Evolutionary conservation across 257 asterid genomes (phyloP).

Genomic region (Cynanchum wilfordii): DNA sequence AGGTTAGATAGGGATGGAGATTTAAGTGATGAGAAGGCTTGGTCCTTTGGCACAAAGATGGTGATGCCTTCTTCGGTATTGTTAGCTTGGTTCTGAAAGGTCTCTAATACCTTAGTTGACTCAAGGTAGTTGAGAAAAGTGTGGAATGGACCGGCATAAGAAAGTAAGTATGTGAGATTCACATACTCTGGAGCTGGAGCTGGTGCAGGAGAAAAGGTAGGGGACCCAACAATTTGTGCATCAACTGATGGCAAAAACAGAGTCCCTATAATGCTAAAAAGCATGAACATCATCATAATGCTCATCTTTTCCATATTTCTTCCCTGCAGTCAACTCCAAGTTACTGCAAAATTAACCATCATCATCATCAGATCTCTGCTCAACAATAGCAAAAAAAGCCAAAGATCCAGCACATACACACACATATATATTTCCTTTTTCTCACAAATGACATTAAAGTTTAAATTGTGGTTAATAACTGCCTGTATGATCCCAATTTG

Average conservation of each 20-base stretch:
- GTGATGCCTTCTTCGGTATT: constrained; percentile 71
- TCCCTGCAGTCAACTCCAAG: constrained; percentile 8
- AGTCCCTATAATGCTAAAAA: constrained; percentile 21
- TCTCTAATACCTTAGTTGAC: constrained; percentile 56
- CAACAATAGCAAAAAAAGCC: not conserved
- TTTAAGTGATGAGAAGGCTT: constrained; percentile 48
- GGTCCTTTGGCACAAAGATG: constrained; percentile 63
- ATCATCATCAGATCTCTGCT: constrained; percentile 12
- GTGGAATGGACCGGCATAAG: constrained; percentile 76
- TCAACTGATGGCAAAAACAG: constrained; percentile 28
- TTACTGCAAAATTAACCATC: not conserved
- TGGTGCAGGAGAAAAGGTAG: constrained; percentile 42
- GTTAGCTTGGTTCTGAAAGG: constrained; percentile 76
- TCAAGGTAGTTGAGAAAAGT: constrained; percentile 61
- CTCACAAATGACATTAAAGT: not conserved
- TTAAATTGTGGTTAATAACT: not conserved
- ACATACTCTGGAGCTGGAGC: constrained; percentile 76
- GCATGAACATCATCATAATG: constrained; percentile 25
- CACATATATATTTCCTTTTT: too few species aligned
- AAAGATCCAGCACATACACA: not conserved
- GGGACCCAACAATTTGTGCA: constrained; percentile 33
- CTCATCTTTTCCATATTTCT: constrained; percentile 19
- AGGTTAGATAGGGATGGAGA: constrained; percentile 56
- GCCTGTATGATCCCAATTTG: too few species aligned
- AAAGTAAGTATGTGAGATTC: constrained; percentile 57